Percentiles rank a stretch among this genome's conserved stretches.
phyloP scores from a whole-genome alignment of 139 green algal species.

The Coccomyxa sp. region DNA sequence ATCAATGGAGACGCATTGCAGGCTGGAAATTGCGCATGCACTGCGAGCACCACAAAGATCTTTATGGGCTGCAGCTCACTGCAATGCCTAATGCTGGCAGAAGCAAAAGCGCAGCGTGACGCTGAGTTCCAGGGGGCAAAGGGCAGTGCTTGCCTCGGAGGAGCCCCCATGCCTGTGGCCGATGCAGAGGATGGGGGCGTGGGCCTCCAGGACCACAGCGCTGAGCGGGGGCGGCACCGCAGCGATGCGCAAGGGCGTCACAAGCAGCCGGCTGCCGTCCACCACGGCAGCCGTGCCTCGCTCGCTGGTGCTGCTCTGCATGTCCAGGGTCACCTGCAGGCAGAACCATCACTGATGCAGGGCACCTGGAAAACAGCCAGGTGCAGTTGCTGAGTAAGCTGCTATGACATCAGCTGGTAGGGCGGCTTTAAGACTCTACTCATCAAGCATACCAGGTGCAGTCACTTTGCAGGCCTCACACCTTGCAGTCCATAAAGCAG shows the following conservation, averaged over 20 bases:
- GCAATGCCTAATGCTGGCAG: no score
- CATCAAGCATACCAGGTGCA: no score
- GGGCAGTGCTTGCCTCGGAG: background rate
- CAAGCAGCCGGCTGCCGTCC: conserved; percentile 66
- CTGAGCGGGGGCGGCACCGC: conserved; percentile 86
- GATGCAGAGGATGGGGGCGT: conserved; percentile 2
- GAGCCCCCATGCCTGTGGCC: background rate
- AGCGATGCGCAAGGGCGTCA: conserved; percentile 71
- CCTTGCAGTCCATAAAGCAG: no score
- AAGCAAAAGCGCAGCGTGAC: no score
- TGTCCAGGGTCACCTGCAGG: conserved; percentile 23
- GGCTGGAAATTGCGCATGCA: no score
- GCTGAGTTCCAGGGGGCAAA: background rate
- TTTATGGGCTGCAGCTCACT: no score
- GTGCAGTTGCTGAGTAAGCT: background rate
- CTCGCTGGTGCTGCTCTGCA: conserved; percentile 34
- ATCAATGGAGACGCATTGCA: no score
- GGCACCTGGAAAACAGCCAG: background rate
- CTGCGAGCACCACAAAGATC: no score
- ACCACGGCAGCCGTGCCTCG: conserved; percentile 78
- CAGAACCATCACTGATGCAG: background rate
- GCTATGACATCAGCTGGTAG: background rate
- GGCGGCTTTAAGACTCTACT: background rate
- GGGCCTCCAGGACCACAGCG: conserved; percentile 39
- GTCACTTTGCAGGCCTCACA: no score